Evolutionary conservation across 495 filamentous ascomycete genomes (phyloP), one percentile per base, ranked within the genome.

Genomic region (Pyrenopolyporus hunteri): DNA sequence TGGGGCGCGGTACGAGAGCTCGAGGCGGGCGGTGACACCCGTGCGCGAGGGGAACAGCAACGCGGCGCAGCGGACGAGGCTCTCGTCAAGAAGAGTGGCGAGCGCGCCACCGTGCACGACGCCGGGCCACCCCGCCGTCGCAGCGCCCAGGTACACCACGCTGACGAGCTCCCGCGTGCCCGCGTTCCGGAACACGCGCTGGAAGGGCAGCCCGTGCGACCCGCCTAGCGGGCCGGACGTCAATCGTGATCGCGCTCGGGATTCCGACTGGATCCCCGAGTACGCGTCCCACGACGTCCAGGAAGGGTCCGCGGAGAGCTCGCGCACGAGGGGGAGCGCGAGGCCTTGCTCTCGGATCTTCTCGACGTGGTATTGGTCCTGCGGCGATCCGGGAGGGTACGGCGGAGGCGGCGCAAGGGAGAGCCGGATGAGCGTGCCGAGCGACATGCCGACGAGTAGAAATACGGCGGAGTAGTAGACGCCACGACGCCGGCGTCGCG

Each of bases 91-190:
- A 6, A 92, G 67, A 0, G 88, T 92, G 3, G 85, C 89, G 31
- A 91, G 77, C 2, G 80, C 78, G 13, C 91, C 91, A 13, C 91
- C 91, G 73, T 95, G 91, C 46, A 88, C 84, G 16, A 91, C 76
- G 1, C 82, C 82, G n/a, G 89, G 89, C 88, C 88, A 93, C 1
- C 91, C 89, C 26, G 84, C 76, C 16, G 86, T 66, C 10, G 77
- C 83, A 0, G 69, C 39, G 25, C 90, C 90, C 33, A 93, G 82
- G 69, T 75, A 88, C 13, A 92, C 75, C 11, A 93, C 74, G 11
- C 56, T 71, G 4, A 80, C 51, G 7, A 74, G 46, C 62, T 82
- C 77, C 22, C 78, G 78, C 0, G 77, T 74, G 3, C 9, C 23
- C 6, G 57, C 26, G 63, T 80, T 72, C 67, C 74, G 58, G 35